Evolutionary conservation across 1,284 basidiomycete genomes (phyloP).

Genomic region (Lentinus polychrous): DNA sequence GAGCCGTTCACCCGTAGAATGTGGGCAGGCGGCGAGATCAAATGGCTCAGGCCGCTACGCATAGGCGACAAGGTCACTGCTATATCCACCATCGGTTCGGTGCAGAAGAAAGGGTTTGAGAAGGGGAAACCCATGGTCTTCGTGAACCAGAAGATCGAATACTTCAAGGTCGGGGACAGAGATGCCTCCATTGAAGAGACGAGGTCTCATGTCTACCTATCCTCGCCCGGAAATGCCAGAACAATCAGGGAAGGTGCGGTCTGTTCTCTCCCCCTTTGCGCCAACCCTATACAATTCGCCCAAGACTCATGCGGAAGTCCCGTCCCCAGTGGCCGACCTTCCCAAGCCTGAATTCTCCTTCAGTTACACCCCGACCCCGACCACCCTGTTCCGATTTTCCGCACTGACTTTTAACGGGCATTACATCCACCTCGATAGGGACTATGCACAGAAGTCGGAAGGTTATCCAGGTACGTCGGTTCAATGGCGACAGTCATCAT

Average conservation of each 20-base stretch:
- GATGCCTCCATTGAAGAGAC: slow-evolving; percentile 56
- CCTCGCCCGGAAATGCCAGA: slow-evolving; percentile 26
- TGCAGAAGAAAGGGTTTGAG: slow-evolving; percentile 64
- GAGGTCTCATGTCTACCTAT: slow-evolving; percentile 70
- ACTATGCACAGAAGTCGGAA: slow-evolving; percentile 61
- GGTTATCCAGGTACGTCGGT: slow-evolving; percentile 58
- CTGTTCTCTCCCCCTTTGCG: background rate
- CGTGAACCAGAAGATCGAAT: slow-evolving; percentile 59
- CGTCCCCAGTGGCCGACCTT: slow-evolving; percentile 40
- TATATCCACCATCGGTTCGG: slow-evolving; percentile 41
- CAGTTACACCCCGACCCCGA: slow-evolving; percentile 57
- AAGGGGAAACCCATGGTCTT: slow-evolving; percentile 66
- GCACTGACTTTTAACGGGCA: slow-evolving; percentile 79
- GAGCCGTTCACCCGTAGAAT: slow-evolving; percentile 71
- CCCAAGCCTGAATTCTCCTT: slow-evolving; percentile 55
- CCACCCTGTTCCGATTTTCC: slow-evolving; percentile 79
- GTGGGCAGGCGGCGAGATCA: slow-evolving; percentile 78
- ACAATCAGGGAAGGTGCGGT: slow-evolving; percentile 36
- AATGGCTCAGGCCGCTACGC: slow-evolving; percentile 52
- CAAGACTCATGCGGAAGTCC: background rate
- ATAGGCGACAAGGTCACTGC: slow-evolving; percentile 52
- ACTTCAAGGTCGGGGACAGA: slow-evolving; percentile 32
- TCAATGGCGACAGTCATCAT: background rate
- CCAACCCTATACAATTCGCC: background rate
- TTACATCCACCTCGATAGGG: slow-evolving; percentile 67